Conservation (phyloP, 1,284 basidiomycete species). For the Moesziomyces aphidis region DNA sequence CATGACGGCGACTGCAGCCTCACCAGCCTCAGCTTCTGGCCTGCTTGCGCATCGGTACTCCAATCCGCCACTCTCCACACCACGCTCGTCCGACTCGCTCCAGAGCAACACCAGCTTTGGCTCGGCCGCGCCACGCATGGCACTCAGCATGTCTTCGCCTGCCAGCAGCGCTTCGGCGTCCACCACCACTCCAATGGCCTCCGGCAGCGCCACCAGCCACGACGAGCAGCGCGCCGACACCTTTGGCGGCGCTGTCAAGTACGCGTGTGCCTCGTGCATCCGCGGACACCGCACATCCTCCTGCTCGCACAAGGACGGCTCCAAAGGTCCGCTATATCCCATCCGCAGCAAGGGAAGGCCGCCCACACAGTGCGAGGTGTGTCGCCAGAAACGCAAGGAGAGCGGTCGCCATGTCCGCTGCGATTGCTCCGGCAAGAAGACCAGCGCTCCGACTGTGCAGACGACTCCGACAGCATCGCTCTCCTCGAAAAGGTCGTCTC, state of each 20-base stretch:
- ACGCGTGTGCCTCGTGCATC: conserved; percentile 62
- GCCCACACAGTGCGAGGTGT: conserved; percentile 56
- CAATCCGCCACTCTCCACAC: conserved; percentile 10
- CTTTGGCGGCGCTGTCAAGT: conserved; percentile 42
- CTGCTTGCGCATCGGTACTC: conserved; percentile 18
- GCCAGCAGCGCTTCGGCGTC: neutral
- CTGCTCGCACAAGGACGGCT: conserved; percentile 62
- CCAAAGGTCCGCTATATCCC: conserved; percentile 54
- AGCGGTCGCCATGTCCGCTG: conserved; percentile 57
- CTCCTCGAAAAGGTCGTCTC: conserved; percentile 1
- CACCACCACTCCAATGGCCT: neutral
- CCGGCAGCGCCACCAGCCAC: conserved; percentile 10
- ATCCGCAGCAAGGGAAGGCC: conserved; percentile 60
- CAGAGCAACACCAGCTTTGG: conserved; percentile 1
- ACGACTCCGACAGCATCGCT: neutral
- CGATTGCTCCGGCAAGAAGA: conserved; percentile 38
- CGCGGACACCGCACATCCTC: conserved; percentile 60
- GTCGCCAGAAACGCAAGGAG: conserved; percentile 51
- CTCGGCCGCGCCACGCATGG: conserved; percentile 11
- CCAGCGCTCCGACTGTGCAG: neutral
- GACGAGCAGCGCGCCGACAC: conserved; percentile 7
- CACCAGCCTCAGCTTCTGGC: conserved; percentile 14
- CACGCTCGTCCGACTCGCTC: conserved; percentile 13
- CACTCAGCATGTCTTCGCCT: conserved; percentile 11
- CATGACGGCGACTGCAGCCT: conserved; percentile 27